A percentile compares a stretch with the other conserved stretches of the same genome.
These are phyloP conservation scores for Cylindrodendrum hubeiense DNA, from an alignment of 2,329 filamentous ascomycete genomes.

Conservation along the genomic window DNA sequence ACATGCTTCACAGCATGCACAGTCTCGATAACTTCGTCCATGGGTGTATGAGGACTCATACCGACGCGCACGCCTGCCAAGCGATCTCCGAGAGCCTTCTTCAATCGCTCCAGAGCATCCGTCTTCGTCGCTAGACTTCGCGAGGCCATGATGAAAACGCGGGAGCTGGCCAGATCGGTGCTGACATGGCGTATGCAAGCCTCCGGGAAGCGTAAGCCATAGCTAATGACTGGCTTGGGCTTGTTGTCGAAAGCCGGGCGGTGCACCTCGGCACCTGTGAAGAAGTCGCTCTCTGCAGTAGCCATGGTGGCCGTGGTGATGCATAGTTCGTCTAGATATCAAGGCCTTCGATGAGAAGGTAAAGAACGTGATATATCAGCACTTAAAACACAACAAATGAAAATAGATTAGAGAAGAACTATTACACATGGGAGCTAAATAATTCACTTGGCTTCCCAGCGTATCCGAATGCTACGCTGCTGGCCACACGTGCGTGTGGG, in stretches of 20 bases:
- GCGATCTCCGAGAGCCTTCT: not conserved
- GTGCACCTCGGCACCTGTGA: not conserved
- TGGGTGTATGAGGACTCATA: conserved; percentile 66
- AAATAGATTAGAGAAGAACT: no score
- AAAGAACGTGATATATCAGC: no score
- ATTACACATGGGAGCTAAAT: no score
- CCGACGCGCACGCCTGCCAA: not conserved
- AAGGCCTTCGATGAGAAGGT: no score
- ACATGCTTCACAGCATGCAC: conserved; percentile 48
- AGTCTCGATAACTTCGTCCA: conserved; percentile 64
- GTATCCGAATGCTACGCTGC: no score
- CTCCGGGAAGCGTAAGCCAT: not conserved
- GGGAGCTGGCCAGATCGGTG: not conserved
- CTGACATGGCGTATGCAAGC: not conserved
- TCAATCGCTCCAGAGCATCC: not conserved
- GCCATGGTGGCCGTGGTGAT: not conserved
- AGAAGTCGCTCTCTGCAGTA: no score
- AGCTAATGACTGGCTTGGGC: not conserved
- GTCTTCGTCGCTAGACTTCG: not conserved
- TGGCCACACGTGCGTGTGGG: no score
- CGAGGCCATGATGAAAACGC: not conserved
- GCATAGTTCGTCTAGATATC: no score
- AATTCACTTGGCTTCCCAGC: no score
- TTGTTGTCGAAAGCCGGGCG: not conserved
- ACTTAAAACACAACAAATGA: no score